Evolutionary conservation across 129 eudicot species (phyloP), one percentile per base, ranked within the genome.

Genomic region (Pseudognaphalium luteoalbum): DNA sequence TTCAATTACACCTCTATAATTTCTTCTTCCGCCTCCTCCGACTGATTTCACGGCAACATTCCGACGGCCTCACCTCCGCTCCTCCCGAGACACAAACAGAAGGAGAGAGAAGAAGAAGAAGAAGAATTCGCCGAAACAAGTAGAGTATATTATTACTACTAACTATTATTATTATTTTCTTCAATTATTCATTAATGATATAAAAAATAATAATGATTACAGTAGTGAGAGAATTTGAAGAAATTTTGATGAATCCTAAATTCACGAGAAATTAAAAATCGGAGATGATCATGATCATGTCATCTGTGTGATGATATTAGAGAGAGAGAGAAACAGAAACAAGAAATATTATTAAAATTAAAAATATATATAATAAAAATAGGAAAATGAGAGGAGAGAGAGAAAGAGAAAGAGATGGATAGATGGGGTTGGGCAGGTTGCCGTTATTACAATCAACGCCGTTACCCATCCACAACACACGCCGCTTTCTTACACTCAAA

Each of bases 391-490:
- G 30, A 16, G n/a, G 28, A 21, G 28, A 25, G 3, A 33, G 30
- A 50, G 21, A n/a, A 7, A 50, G 11, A 63, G 67, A 64, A 22
- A 63, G 21, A 11, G 54, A 47, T 52, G 22, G 21, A 15, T 64
- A 28, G 37, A 25, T 25, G 66, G 70, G 37, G 34, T 70, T 63
- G 66, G 82, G 72, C 65, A 66, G 75, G 79, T 73, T 80, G 79
- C 75, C 74, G 79, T 80, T 80, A 66, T 65, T 73, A 71, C 77
- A 50, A 71, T 71, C 71, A 80, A 80, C 79, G 83, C 74, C 79
- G 79, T 80, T 80, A 80, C 32, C 70, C 71, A 37, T 69, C 80
- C 74, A 67, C 74, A 67, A 66, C 80, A 76, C 75, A 33, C 76
- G 76, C 54, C 54, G 76, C 25, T 70, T 70, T 52, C 19, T 54